Base-by-base conservation (phyloP, 2,329 filamentous ascomycete genomes). In the Talaromyces pinophilus region DNA sequence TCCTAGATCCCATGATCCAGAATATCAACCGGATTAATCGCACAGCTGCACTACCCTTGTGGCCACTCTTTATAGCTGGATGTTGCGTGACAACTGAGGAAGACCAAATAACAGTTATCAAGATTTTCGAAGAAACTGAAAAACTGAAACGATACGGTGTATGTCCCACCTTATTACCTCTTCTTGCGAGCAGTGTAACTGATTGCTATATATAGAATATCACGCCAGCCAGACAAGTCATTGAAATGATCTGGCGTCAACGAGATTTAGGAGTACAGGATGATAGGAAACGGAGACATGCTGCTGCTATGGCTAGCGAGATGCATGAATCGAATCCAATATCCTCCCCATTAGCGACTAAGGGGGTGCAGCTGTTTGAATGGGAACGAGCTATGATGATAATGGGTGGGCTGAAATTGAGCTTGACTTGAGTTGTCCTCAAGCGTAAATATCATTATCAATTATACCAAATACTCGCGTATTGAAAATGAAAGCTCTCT, bases 241-340 rank as follows among this genome's bases (percentile, higher is more conserved):
- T 75, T 28, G 67, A 75, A 61, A 73, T 72, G 72, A 72, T 73
- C 6, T 75, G 73, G 72, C 66, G 71, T 28, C 73, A 73, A 64
- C 67, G 68, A 17, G 73, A 75, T 65, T 59, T 75, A 3, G 65
- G 65, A 1, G 63, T 64, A 1, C 67, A 72, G 30, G 72, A 73
- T 55, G 71, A 70, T 54, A 64, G 67, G 44, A 69, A 67, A 61
- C 67, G 61, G 7, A 54, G 54, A 28, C 67, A 60, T 11, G 44
- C 63, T 13, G 64, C 50, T 17, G 57, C 63, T 5, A 55, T 30
- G n/a, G 50, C 50, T 15, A 61, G 11, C 13, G 33, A 19, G 1
- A 5, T 25, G 4, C 33, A 57, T 5, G 33, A 57, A 13, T 22
- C 19, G 0, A 15, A 15, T 7, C 15, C 30, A 38, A 15, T 25